A percentile compares a stretch with the other conserved stretches of the same genome.
Evolutionary conservation across 768 basidiomycete species (phyloP).

Genomic region (Tricholoma furcatifolium): DNA sequence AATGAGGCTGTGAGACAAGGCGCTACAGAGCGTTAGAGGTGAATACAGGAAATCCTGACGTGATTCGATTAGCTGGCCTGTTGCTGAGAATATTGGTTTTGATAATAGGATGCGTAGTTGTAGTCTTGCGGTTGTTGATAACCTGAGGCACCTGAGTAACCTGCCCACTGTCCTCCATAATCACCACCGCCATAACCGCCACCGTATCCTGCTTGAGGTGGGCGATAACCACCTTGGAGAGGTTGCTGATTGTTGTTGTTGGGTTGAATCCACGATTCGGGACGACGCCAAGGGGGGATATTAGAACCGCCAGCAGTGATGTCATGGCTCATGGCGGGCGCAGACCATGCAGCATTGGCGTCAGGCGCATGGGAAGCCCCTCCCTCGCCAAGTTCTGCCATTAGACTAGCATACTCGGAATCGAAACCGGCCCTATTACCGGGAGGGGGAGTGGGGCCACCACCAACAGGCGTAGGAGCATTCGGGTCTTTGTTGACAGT

Average conservation of each 20-base stretch:
- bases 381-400: slow-evolving; percentile 96
- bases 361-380: slow-evolving; percentile 52
- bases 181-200: slow-evolving; percentile 47
- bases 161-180: slow-evolving; percentile 48
- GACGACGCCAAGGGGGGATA: slow-evolving; percentile 89
- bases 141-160: slow-evolving; percentile 44
- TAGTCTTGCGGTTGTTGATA: slow-evolving; percentile 68
- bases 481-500: slow-evolving; percentile 91
- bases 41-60: slow-evolving; percentile 28
- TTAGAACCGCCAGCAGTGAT: slow-evolving; percentile 76
- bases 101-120: slow-evolving; percentile 86
- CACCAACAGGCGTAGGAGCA: slow-evolving; percentile 45
- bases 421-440: slow-evolving; percentile 82
- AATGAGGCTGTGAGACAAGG: slow-evolving; percentile 31
- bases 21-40: slow-evolving; percentile 43
- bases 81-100: slow-evolving; percentile 83
- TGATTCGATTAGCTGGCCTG: slow-evolving; percentile 42
- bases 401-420: slow-evolving; percentile 94
- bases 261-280: slow-evolving; percentile 79
- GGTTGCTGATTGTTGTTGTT: slow-evolving; percentile 48
- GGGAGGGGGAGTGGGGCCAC: slow-evolving; percentile 47
- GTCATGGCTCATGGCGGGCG: slow-evolving; percentile 54
- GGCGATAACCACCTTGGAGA: slow-evolving; percentile 57
- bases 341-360: slow-evolving; percentile 52
- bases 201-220: slow-evolving; percentile 60